These are phyloP conservation scores for Acer negundo DNA, from an alignment of 345 rosid species.

Conservation along the genomic window DNA sequence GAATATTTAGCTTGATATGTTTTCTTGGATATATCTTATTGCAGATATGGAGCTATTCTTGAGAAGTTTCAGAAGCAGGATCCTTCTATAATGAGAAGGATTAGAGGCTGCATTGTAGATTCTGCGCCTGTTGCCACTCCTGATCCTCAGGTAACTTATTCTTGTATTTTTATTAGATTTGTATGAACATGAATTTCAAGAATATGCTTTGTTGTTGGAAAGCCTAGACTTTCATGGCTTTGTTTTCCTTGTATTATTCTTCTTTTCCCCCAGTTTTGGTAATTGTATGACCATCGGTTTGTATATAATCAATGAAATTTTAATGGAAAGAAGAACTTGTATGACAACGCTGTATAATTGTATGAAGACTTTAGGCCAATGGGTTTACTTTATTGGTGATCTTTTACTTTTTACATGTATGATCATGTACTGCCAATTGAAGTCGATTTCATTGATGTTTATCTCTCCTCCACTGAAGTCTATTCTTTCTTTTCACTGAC, in stretches of 20 bases:
- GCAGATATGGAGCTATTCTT: constrained; percentile 88
- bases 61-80: constrained; percentile 87
- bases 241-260: neutral
- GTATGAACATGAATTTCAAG: neutral
- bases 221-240: neutral
- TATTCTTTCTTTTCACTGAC: neutral
- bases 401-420: neutral
- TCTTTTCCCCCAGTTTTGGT: neutral
- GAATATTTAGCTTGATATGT: constrained; percentile 19
- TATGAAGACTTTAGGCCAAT: neutral
- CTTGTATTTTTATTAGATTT: constrained; percentile 15
- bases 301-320: neutral
- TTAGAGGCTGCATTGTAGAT: constrained; percentile 91
- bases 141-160: constrained; percentile 79
- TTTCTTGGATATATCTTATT: constrained; percentile 13
- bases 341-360: neutral
- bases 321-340: neutral
- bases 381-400: neutral
- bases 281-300: neutral
- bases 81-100: constrained; percentile 60
- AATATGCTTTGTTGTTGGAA: neutral
- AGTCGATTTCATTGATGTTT: neutral
- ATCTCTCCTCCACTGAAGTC: neutral
- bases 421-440: neutral
- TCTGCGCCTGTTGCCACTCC: constrained; percentile 98